phyloP scores from a whole-genome alignment of 2,329 filamentous ascomycete species.

The Whalleya microplaca region DNA sequence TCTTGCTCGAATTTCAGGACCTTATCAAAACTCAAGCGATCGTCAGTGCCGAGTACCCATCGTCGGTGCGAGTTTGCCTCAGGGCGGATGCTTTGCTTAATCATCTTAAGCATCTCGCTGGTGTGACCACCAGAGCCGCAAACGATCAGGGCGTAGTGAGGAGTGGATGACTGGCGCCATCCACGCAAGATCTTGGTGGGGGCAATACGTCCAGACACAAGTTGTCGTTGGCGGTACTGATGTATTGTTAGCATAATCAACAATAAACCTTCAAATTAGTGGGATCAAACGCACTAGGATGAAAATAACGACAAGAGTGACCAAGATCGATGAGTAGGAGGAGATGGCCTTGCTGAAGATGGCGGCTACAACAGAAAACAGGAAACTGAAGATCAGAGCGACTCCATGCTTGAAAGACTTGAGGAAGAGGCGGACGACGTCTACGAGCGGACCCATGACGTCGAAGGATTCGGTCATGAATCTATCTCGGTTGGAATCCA shows the following conservation, averaged over 20 bases:
- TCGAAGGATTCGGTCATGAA: conserved; percentile 4
- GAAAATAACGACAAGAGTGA: conserved; percentile 1
- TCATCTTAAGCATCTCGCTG: conserved; percentile 88
- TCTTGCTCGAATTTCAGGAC: conserved; percentile 60
- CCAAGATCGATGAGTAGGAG: background rate
- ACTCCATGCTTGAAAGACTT: background rate
- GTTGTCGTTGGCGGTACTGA: conserved; percentile 8
- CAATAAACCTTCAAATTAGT: background rate
- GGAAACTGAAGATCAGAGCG: background rate
- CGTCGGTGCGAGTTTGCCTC: conserved; percentile 67
- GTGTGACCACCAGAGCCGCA: conserved; percentile 95
- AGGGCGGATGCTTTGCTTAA: conserved; percentile 61
- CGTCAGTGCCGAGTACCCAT: conserved; percentile 80
- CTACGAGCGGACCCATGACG: background rate
- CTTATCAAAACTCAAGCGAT: conserved; percentile 69
- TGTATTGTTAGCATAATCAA: conserved; percentile 8
- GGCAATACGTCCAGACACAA: background rate
- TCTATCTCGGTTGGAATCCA: conserved; percentile 21
- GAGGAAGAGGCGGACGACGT: background rate
- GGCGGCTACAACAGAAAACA: background rate
- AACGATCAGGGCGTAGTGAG: conserved; percentile 71
- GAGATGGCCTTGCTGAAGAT: conserved; percentile 1
- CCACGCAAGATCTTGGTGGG: background rate
- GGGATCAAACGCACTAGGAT: conserved; percentile 2
- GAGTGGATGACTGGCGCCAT: conserved; percentile 2